Percentiles rank a stretch among this genome's conserved stretches.
These are phyloP conservation scores for Scedosporium aurantiacum DNA, from an alignment of 2,329 filamentous ascomycete species.

Conservation along the genomic window DNA sequence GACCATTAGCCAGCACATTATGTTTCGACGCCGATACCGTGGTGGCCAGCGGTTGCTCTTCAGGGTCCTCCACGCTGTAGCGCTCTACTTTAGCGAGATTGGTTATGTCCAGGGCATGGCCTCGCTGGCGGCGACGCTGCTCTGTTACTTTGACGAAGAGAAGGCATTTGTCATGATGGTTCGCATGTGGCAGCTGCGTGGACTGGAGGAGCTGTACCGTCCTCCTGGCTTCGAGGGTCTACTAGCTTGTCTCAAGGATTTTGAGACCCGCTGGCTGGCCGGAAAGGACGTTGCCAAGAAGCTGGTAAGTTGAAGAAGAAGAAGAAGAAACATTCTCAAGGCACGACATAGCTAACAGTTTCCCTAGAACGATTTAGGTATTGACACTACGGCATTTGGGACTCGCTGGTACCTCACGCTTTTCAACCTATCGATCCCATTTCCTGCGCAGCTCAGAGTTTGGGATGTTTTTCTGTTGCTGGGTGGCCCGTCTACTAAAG, in stretches of 20 bases:
- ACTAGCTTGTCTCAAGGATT: slow-evolving; percentile 75
- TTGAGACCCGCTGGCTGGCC: slow-evolving; percentile 72
- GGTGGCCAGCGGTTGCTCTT: slow-evolving; percentile 89
- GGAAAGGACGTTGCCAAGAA: slow-evolving; percentile 69
- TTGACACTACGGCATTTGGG: slow-evolving; percentile 85
- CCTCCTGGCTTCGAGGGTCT: slow-evolving; percentile 68
- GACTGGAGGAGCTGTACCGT: slow-evolving; percentile 73
- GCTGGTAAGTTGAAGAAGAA: slow-evolving; percentile 46
- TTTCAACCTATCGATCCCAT: slow-evolving; percentile 95
- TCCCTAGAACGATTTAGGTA: slow-evolving; percentile 57
- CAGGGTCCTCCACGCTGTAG: slow-evolving; percentile 81
- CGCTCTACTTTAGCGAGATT: slow-evolving; percentile 79
- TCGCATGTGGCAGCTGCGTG: slow-evolving; percentile 82
- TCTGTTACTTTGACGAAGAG: slow-evolving; percentile 97
- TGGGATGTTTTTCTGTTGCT: slow-evolving; percentile 98
- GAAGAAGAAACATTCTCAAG: too few species aligned
- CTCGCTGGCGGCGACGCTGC: slow-evolving; percentile 76
- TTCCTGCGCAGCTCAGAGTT: slow-evolving; percentile 82
- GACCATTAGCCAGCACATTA: slow-evolving; percentile 90
- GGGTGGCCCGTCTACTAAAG: slow-evolving; percentile 51
- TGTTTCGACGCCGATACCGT: slow-evolving; percentile 87
- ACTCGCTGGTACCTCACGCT: slow-evolving; percentile 95
- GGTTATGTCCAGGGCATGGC: slow-evolving; percentile 99
- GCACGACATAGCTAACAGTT: neutral
- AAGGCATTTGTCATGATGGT: slow-evolving; percentile 91